Evolutionary conservation across 306 rosid species (phyloP).

Genomic region (Notholithocarpus densiflorus): DNA sequence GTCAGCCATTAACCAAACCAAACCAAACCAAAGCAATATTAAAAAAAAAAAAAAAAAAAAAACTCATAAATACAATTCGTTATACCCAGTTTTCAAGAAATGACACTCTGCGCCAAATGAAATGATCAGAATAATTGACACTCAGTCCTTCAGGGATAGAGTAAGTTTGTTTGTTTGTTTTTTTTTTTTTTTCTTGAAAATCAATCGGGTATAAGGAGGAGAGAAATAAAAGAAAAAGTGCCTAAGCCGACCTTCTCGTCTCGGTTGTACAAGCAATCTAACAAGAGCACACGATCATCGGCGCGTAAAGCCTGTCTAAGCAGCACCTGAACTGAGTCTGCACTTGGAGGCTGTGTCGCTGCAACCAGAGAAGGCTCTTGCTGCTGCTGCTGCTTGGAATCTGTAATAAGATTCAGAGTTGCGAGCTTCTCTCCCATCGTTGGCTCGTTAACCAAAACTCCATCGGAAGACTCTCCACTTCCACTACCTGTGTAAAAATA

Average conservation of each 20-base stretch:
- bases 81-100: no score
- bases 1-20: not conserved
- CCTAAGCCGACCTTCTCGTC: conserved; percentile 57
- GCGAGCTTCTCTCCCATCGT: conserved; percentile 88
- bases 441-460: conserved; percentile 46
- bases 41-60: not conserved
- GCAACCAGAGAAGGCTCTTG: conserved; percentile 26
- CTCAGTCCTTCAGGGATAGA: no score
- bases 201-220: no score
- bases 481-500: conserved; percentile 21
- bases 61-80: no score
- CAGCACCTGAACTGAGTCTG: conserved; percentile 71
- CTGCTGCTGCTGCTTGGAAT: conserved; percentile 26
- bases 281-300: conserved; percentile 64
- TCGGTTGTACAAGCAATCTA: conserved; percentile 72
- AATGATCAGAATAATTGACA: no score
- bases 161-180: no score
- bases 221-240: no score
- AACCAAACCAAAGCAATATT: not conserved
- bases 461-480: conserved; percentile 43
- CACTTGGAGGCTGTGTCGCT: conserved; percentile 58
- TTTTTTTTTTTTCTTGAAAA: no score
- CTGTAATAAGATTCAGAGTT: conserved; percentile 44
- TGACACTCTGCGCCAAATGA: no score
- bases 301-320: conserved; percentile 86